phyloP scores from a whole-genome alignment of 192 early-diverging fungal genomes.

The Coemansia pectinata region DNA sequence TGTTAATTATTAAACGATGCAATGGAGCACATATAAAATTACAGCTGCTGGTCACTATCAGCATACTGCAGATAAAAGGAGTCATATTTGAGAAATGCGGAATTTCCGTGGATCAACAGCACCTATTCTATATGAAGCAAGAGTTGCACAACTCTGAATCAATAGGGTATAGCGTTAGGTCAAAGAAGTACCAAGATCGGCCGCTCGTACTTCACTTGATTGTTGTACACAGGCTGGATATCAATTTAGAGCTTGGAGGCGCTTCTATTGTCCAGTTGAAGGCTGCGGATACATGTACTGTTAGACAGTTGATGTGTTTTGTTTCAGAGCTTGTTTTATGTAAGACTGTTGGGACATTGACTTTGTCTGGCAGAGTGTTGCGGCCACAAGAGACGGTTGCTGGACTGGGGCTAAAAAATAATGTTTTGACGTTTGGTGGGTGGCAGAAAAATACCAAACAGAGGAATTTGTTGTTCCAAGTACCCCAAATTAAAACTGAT shows the following conservation, averaged over 20 bases:
- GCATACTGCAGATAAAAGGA: background rate
- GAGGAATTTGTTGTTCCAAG: background rate
- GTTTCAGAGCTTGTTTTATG: background rate
- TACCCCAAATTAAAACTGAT: background rate
- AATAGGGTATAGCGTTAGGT: background rate
- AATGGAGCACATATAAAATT: background rate
- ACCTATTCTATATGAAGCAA: background rate
- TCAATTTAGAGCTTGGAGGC: background rate
- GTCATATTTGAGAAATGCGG: background rate
- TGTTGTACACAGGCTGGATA: background rate
- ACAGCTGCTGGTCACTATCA: conserved; percentile 3
- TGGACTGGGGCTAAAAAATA: background rate
- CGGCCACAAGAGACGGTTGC: background rate
- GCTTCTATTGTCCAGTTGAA: background rate
- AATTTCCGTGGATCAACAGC: background rate
- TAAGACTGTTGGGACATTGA: background rate
- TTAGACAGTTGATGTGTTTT: background rate
- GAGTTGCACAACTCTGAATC: conserved; percentile 2
- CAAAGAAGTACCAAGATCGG: background rate
- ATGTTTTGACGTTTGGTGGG: background rate
- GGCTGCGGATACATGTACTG: background rate
- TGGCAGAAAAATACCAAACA: too few relatives aligned
- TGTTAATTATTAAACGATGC: background rate
- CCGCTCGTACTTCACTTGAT: background rate
- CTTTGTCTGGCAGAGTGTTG: background rate